Percentiles rank a stretch among this genome's conserved stretches.
Evolutionary conservation across 371 early-diverging fungal species (phyloP).

Genomic region (Rhizopus delemar): DNA sequence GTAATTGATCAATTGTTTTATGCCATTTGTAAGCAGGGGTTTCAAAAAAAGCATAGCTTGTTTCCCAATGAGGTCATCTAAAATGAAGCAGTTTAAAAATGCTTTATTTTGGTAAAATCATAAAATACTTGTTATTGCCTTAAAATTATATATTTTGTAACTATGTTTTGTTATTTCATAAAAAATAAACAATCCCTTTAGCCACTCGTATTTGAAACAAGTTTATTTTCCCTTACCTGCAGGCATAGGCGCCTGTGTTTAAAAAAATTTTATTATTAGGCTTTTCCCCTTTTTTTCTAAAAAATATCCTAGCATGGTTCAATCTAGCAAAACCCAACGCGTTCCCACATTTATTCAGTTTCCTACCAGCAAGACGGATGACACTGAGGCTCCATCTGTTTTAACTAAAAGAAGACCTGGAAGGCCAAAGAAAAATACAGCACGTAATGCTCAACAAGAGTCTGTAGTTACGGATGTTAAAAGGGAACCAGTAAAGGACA

Average conservation of each 20-base stretch:
- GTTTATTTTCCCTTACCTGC: too few relatives aligned
- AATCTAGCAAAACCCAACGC: conserved; percentile 7
- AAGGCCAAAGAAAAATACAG: background rate
- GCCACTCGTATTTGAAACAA: background rate
- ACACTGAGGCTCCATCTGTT: too few relatives aligned
- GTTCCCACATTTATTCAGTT: conserved; percentile 21
- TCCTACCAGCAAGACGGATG: background rate
- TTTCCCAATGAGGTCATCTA: background rate
- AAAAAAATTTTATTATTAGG: too few relatives aligned
- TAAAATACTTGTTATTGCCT: too few relatives aligned
- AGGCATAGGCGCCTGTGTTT: background rate
- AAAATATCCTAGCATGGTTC: background rate
- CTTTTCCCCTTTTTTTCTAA: background rate
- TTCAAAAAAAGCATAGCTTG: background rate
- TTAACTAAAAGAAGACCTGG: too few relatives aligned
- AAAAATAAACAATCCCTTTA: background rate
- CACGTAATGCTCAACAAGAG: background rate
- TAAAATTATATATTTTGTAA: too few relatives aligned
- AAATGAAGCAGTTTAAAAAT: background rate
- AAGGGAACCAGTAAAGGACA: too few relatives aligned
- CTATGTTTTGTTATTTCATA: too few relatives aligned
- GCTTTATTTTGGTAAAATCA: too few relatives aligned
- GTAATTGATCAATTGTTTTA: background rate
- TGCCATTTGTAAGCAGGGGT: conserved; percentile 3
- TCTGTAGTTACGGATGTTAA: too few relatives aligned